Percentiles rank a stretch among this genome's conserved stretches.
These are phyloP conservation scores for Chlamydomonas reinhardtii DNA, from an alignment of 163 green algal genomes.

Conservation along the genomic window DNA sequence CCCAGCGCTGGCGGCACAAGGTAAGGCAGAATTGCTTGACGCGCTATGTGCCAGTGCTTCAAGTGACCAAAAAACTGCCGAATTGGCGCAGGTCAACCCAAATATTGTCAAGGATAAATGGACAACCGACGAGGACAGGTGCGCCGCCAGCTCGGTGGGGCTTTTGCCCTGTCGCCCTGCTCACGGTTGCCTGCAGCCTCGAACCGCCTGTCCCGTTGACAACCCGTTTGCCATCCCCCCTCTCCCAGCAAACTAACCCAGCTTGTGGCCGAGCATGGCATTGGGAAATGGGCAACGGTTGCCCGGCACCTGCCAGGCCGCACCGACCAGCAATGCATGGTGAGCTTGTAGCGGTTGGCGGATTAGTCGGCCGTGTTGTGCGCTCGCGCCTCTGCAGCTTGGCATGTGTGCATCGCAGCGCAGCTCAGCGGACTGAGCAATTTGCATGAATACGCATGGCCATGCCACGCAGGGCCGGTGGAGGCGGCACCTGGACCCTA, in stretches of 20 bases:
- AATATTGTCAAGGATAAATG: conserved; percentile 85
- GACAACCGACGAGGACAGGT: conserved; percentile 81
- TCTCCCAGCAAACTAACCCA: conserved; percentile 55
- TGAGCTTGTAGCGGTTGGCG: background rate
- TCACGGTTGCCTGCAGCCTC: background rate
- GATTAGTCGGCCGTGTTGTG: too few species aligned
- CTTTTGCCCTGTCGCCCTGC: too few species aligned
- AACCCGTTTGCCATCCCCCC: too few species aligned
- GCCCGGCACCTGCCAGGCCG: conserved; percentile 72
- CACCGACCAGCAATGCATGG: conserved; percentile 93
- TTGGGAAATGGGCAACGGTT: conserved; percentile 86
- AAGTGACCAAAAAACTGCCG: background rate
- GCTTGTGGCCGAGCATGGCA: conserved; percentile 75
- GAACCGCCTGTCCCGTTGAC: background rate
- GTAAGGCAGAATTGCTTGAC: too few species aligned
- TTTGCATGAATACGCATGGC: too few species aligned
- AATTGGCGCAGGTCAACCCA: conserved; percentile 81
- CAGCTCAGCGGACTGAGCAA: too few species aligned
- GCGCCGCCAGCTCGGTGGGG: background rate
- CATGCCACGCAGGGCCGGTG: conserved; percentile 72
- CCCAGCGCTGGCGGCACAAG: conserved; percentile 92
- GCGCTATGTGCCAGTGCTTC: background rate
- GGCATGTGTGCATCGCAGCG: too few species aligned
- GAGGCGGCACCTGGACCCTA: conserved; percentile 89
- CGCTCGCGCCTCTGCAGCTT: too few species aligned